Conservation (phyloP, 2,329 filamentous ascomycete genomes). For the Ophiostoma ips region DNA sequence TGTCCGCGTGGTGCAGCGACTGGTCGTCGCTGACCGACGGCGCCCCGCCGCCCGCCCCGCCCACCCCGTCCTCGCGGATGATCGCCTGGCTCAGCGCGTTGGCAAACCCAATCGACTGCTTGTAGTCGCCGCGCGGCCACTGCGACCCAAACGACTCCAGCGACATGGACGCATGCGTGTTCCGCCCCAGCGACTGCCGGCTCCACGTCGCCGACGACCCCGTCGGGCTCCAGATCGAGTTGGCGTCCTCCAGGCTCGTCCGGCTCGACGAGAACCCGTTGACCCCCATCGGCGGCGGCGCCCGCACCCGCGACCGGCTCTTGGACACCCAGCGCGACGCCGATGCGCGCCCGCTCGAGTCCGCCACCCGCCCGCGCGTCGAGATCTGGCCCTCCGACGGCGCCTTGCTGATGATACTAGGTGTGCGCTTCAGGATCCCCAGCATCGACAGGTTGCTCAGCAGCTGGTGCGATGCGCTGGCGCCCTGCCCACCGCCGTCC, state of each 20-base stretch:
- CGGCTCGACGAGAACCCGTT: conserved; percentile 80
- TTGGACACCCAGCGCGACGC: conserved; percentile 72
- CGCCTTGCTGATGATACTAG: conserved; percentile 84
- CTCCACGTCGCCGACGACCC: conserved; percentile 89
- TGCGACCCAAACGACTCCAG: conserved; percentile 79
- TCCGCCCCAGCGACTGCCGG: conserved; percentile 79
- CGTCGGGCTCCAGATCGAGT: conserved; percentile 78
- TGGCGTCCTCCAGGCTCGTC: conserved; percentile 85
- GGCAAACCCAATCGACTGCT: conserved; percentile 94
- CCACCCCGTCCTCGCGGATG: conserved; percentile 64
- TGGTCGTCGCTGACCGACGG: conserved; percentile 26
- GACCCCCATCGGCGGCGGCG: conserved; percentile 31
- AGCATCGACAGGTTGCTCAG: conserved; percentile 59
- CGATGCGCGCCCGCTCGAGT: conserved; percentile 31
- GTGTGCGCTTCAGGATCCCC: conserved; percentile 66
- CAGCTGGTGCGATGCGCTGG: conserved; percentile 22
- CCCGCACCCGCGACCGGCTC: conserved; percentile 52
- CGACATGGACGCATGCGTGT: conserved; percentile 82
- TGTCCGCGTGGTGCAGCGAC: conserved; percentile 26
- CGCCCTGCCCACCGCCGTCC: too few relatives aligned
- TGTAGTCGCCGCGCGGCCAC: conserved; percentile 55
- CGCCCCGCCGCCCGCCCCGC: conserved; percentile 22
- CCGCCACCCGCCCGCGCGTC: conserved; percentile 54
- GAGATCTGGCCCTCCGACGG: conserved; percentile 69
- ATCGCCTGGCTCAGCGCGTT: conserved; percentile 95